Evolutionary conservation across 495 filamentous ascomycete genomes (phyloP).

Genomic region (Penicillium arizonense): DNA sequence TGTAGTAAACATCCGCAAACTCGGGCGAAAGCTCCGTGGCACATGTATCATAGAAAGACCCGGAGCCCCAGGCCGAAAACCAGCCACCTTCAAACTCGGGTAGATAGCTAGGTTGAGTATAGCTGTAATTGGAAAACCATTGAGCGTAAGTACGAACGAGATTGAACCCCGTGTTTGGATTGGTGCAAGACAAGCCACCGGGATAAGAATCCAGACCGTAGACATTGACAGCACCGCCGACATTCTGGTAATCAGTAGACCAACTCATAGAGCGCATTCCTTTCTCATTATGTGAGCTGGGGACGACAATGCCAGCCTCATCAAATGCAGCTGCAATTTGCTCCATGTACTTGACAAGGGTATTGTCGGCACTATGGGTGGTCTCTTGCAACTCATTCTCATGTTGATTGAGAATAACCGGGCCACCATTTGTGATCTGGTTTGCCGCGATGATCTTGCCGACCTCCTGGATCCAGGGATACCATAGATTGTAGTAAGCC

Average conservation of each 20-base stretch:
- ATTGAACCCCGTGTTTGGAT: conserved; percentile 47
- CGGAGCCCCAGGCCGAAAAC: conserved; percentile 52
- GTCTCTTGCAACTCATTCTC: conserved; percentile 54
- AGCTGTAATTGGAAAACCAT: conserved; percentile 57
- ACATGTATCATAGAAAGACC: conserved; percentile 47
- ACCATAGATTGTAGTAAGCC: conserved; percentile 41
- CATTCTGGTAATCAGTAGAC: conserved; percentile 54
- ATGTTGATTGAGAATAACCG: conserved; percentile 52
- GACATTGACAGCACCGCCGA: conserved; percentile 54
- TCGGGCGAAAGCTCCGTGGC: conserved; percentile 44
- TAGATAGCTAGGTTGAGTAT: conserved; percentile 50
- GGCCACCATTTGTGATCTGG: conserved; percentile 51
- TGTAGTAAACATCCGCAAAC: conserved; percentile 57
- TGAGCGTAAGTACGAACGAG: conserved; percentile 53
- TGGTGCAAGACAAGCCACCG: conserved; percentile 52
- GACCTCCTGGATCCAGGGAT: conserved; percentile 44
- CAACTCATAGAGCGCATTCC: conserved; percentile 49
- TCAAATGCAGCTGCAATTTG: conserved; percentile 46
- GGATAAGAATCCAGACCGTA: conserved; percentile 58
- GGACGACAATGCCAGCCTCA: conserved; percentile 50
- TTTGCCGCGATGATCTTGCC: conserved; percentile 48
- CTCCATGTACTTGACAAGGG: conserved; percentile 51
- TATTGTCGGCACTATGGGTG: conserved; percentile 32
- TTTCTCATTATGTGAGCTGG: conserved; percentile 53
- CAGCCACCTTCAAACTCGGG: conserved; percentile 56